phyloP scores from a whole-genome alignment of 1,284 basidiomycete species.

The Trametes polyzona region DNA sequence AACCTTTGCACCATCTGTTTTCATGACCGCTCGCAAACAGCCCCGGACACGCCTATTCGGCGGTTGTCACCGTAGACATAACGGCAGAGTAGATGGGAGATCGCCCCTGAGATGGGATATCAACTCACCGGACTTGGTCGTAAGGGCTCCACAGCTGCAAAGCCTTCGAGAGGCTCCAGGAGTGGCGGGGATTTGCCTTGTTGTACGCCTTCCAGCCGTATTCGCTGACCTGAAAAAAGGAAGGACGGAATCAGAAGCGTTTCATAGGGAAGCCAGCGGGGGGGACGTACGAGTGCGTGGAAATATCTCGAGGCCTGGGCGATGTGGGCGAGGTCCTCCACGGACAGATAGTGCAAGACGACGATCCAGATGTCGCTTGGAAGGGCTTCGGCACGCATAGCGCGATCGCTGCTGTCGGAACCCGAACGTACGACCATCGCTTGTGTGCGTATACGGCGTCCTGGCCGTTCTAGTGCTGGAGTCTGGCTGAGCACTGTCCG shows the following conservation, averaged over 20 bases:
- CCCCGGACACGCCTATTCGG: too few species aligned
- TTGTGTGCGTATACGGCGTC: neutral
- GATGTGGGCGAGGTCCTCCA: slow-evolving; percentile 50
- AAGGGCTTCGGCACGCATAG: slow-evolving; percentile 37
- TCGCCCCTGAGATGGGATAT: neutral
- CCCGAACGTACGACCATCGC: neutral
- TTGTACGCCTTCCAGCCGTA: slow-evolving; percentile 64
- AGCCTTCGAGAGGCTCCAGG: slow-evolving; percentile 53
- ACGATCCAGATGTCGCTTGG: slow-evolving; percentile 64
- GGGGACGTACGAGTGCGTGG: slow-evolving; percentile 50
- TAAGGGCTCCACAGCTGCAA: slow-evolving; percentile 51
- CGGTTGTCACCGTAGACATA: too few species aligned
- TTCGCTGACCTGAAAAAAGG: slow-evolving; percentile 59
- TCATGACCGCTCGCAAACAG: too few species aligned
- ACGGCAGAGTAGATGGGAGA: too few species aligned
- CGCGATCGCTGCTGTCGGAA: neutral
- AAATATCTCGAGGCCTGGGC: slow-evolving; percentile 50
- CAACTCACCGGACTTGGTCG: slow-evolving; percentile 41
- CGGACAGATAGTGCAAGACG: slow-evolving; percentile 50
- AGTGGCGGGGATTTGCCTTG: slow-evolving; percentile 52
- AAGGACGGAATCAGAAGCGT: too few species aligned
- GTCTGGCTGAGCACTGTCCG: neutral
- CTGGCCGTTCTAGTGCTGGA: neutral
- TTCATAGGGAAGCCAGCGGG: too few species aligned
- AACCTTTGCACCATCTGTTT: too few species aligned